These are phyloP conservation scores for Bolboschoenus planiculmis DNA, from an alignment of 176 grass and related monocot genomes.

Conservation along the genomic window DNA sequence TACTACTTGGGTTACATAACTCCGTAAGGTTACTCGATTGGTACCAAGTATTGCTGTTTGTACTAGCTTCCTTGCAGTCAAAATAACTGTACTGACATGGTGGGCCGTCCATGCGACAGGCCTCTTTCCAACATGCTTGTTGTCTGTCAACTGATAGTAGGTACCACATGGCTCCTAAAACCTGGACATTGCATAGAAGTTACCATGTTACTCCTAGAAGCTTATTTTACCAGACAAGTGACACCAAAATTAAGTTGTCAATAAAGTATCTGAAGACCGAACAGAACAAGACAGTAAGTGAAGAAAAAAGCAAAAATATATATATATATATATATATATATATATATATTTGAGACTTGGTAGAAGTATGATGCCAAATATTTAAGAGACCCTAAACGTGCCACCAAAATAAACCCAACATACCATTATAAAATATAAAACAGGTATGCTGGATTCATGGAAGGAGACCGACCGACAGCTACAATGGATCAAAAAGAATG, in stretches of 20 bases:
- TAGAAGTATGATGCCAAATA: background rate
- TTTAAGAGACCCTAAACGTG: background rate
- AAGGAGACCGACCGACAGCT: background rate
- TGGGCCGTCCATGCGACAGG: conserved; percentile 39
- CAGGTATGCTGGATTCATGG: background rate
- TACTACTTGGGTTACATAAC: conserved; percentile 46
- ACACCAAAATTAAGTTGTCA: background rate
- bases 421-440: background rate
- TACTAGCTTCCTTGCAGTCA: conserved; percentile 41
- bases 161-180: conserved; percentile 89
- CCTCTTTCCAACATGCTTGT: conserved; percentile 72
- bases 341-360: background rate
- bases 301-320: background rate
- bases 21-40: conserved; percentile 39
- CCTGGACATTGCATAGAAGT: conserved; percentile 25
- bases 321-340: too few species aligned
- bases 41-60: conserved; percentile 40
- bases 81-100: conserved; percentile 63
- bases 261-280: background rate
- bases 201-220: background rate
- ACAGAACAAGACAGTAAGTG: background rate
- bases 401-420: background rate
- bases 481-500: background rate
- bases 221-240: background rate
- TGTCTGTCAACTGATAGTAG: conserved; percentile 76